Base-by-base conservation (phyloP, 345 rosid species). In the Punica granatum region DNA sequence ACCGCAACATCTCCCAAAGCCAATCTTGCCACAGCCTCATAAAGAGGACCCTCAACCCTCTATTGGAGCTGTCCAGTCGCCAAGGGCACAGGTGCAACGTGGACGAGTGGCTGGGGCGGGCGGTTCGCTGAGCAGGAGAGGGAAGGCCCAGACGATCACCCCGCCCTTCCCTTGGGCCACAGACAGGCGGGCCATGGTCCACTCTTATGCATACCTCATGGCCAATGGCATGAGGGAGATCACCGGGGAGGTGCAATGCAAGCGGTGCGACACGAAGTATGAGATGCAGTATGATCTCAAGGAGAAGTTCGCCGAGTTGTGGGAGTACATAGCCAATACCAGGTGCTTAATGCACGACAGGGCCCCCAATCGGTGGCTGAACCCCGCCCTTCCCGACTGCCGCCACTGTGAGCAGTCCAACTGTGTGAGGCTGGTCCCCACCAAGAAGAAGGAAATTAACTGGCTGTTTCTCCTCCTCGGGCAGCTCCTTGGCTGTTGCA, bases 381-480 rank as follows among this genome's bases (percentile, higher is more conserved):
- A 41, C 37, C 95, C 98, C 2, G 68, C 31, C 28, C 56, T 80
- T 68, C 79, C 68, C 6, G 68, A 63, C 7, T 94, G 97, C 68
- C 70, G 42, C 68, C 65, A 64, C 3, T 90, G 96, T 49, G 73
- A 75, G 11, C 88, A 80, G 34, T 88, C 81, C 14, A 86, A 82
- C 51, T 67, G 85, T 32, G 85, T 54, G 14, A 86, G 78, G 75
- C 94, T 96, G 0, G 79, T 89, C 73, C 77, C 87, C 21, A 58
- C 86, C 0, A 77, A 72, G 16, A 90, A 87, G 73, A 65, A 75
- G 62, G 15, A 64, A 23, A 90, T 90, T 26, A 93, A 90, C 70
- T 93, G 98, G 98, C 73, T 93, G 72, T 93, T 93, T 72, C 70
- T 93, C 84, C 77, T 93, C 26, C 75, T 89, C 60, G 98, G 94